Percentiles rank a stretch among this genome's conserved stretches.
These are phyloP conservation scores for Plasmodium gallinaceum DNA, from an alignment of 169 alveolate species.

Conservation along the genomic window DNA sequence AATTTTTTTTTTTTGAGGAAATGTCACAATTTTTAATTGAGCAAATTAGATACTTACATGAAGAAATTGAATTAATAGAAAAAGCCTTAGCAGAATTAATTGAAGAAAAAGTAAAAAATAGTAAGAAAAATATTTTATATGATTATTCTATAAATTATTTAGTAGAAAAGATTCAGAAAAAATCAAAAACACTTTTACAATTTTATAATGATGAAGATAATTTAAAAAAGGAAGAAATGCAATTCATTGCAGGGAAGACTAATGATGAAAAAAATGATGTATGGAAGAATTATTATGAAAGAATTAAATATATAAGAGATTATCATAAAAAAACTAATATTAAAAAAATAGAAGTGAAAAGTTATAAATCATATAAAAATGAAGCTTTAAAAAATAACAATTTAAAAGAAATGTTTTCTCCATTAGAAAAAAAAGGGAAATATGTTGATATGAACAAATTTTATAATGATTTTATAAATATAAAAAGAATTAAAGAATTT, in stretches of 20 bases:
- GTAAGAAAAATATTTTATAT: conserved; percentile 62
- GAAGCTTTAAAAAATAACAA: conserved; percentile 79
- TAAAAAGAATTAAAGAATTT: conserved; percentile 81
- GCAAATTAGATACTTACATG: conserved; percentile 78
- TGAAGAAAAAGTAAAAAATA: conserved; percentile 74
- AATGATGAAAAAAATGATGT: conserved; percentile 72
- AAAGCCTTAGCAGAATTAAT: conserved; percentile 77
- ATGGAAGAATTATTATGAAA: conserved; percentile 87
- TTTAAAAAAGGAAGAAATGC: conserved; percentile 76
- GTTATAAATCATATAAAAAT: conserved; percentile 75
- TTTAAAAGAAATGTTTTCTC: conserved; percentile 81
- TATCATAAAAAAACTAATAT: conserved; percentile 79
- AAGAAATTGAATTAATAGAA: conserved; percentile 80
- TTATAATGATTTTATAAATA: conserved; percentile 83
- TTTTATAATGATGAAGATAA: conserved; percentile 55
- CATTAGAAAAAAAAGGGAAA: conserved; percentile 88
- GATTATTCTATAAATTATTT: conserved; percentile 45
- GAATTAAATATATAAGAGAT: conserved; percentile 82
- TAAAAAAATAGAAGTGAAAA: conserved; percentile 74
- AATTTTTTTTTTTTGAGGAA: neutral
- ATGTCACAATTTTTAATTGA: conserved; percentile 80
- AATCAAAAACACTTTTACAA: conserved; percentile 69
- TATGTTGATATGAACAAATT: conserved; percentile 82
- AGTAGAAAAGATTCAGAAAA: conserved; percentile 75
- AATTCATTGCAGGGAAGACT: conserved; percentile 72